Percentiles rank a stretch among this genome's conserved stretches.
Evolutionary conservation across 2,329 filamentous ascomycete genomes (phyloP).

Genomic region (Aspergillus sp.): DNA sequence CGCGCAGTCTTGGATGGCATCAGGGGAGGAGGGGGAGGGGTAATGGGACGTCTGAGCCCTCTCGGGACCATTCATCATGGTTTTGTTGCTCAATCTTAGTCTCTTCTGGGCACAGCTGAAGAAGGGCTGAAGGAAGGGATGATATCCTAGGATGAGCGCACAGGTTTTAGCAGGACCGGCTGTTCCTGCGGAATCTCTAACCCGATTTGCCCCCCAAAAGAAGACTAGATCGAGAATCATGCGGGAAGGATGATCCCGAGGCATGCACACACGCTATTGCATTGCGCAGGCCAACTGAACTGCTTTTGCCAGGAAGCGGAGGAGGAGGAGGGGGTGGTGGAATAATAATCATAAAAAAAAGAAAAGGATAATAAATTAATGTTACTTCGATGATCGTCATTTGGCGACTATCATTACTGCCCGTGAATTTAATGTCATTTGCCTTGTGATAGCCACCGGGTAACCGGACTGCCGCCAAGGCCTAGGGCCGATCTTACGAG

Average conservation of each 20-base stretch:
- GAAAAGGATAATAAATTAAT: neutral
- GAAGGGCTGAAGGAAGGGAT: neutral
- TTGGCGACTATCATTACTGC: conserved; percentile 1
- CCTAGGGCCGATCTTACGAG: conserved; percentile 17
- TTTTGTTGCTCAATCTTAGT: neutral
- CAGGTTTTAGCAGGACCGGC: neutral
- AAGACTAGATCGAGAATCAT: conserved; percentile 13
- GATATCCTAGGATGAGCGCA: neutral
- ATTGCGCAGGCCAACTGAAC: neutral
- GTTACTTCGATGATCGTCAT: conserved; percentile 4
- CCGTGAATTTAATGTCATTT: neutral
- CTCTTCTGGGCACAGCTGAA: neutral
- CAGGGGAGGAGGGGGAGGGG: neutral
- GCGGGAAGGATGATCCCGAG: conserved; percentile 15
- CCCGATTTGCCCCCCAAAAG: neutral
- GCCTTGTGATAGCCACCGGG: conserved; percentile 10
- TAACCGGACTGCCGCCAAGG: conserved; percentile 9
- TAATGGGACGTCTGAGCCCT: neutral
- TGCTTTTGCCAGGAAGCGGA: too few relatives aligned
- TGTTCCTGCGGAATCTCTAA: neutral
- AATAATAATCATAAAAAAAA: neutral
- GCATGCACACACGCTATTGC: neutral
- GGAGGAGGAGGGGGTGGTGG: neutral
- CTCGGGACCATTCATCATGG: neutral
- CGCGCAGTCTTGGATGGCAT: neutral